Percentiles rank a stretch among this genome's conserved stretches.
These are phyloP conservation scores for Globisporangium abappressorium DNA, from an alignment of 352 stramenopile genomes.

Conservation along the genomic window DNA sequence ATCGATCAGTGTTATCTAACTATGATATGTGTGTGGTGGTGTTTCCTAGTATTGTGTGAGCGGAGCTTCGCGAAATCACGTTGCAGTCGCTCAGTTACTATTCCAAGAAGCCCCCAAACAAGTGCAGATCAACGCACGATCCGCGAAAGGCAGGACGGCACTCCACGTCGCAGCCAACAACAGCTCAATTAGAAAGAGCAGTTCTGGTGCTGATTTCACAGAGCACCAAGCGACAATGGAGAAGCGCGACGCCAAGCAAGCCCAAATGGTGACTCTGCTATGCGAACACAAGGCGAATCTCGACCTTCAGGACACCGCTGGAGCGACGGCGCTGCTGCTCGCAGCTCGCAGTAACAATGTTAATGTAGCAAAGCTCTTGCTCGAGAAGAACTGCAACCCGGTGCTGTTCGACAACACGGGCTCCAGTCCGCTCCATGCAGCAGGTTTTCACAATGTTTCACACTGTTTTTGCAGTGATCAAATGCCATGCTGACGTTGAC, in stretches of 20 bases:
- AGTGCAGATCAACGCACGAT: constrained; percentile 34
- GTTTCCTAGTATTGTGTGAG: constrained; percentile 44
- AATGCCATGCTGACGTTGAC: neutral
- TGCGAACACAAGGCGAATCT: constrained; percentile 28
- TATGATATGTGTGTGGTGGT: neutral
- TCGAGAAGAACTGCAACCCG: constrained; percentile 30
- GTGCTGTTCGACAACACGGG: constrained; percentile 29
- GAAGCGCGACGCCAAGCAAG: constrained; percentile 5
- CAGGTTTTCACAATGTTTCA: constrained; percentile 20
- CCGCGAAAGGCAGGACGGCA: constrained; percentile 49
- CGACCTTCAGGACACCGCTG: constrained; percentile 33
- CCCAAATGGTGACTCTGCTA: constrained; percentile 29
- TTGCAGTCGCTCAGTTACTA: constrained; percentile 38
- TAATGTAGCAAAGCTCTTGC: constrained; percentile 23
- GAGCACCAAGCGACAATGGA: neutral
- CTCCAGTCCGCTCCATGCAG: constrained; percentile 43
- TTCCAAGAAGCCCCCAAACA: constrained; percentile 18
- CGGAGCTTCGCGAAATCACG: constrained; percentile 26
- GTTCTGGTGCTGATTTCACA: neutral
- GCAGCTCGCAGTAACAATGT: constrained; percentile 30
- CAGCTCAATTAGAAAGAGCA: constrained; percentile 15
- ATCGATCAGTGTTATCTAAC: neutral
- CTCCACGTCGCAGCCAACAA: constrained; percentile 36
- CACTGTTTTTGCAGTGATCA: neutral
- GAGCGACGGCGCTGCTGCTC: constrained; percentile 40